These are phyloP conservation scores for Dothiorella sarmentorum DNA, from an alignment of 2,329 filamentous ascomycete species.

Conservation along the genomic window DNA sequence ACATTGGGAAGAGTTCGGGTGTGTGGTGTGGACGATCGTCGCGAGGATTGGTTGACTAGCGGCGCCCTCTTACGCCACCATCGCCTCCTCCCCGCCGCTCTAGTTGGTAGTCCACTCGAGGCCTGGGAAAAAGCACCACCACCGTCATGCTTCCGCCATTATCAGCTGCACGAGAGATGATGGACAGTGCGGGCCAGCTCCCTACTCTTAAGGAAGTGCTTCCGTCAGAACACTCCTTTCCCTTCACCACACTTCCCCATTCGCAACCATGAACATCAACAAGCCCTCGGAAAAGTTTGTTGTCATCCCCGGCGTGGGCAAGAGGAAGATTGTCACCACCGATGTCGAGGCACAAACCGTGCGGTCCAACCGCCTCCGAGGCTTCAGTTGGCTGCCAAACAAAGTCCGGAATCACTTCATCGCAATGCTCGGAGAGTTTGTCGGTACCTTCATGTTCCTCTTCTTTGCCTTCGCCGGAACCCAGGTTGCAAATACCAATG, in stretches of 20 bases:
- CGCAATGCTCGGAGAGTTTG: conserved; percentile 44
- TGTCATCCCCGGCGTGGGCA: conserved; percentile 31
- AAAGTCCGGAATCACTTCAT: conserved; percentile 41
- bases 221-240: background rate
- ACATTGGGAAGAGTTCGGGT: background rate
- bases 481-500: conserved; percentile 39
- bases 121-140: background rate
- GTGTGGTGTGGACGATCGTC: background rate
- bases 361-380: conserved; percentile 38
- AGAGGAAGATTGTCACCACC: background rate
- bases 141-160: background rate
- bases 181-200: background rate
- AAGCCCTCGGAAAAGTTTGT: conserved; percentile 33
- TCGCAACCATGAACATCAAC: conserved; percentile 38
- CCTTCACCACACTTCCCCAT: background rate
- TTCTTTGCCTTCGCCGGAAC: conserved; percentile 41
- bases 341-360: conserved; percentile 24
- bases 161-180: background rate
- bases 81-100: background rate
- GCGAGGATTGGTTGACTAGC: background rate
- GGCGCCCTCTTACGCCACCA: background rate
- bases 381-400: conserved; percentile 44
- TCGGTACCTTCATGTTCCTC: conserved; percentile 40
- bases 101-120: background rate
- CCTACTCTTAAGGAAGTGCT: background rate